These are phyloP conservation scores for Pouteria glomerata DNA, from an alignment of 148 eudicot species.

Conservation along the genomic window DNA sequence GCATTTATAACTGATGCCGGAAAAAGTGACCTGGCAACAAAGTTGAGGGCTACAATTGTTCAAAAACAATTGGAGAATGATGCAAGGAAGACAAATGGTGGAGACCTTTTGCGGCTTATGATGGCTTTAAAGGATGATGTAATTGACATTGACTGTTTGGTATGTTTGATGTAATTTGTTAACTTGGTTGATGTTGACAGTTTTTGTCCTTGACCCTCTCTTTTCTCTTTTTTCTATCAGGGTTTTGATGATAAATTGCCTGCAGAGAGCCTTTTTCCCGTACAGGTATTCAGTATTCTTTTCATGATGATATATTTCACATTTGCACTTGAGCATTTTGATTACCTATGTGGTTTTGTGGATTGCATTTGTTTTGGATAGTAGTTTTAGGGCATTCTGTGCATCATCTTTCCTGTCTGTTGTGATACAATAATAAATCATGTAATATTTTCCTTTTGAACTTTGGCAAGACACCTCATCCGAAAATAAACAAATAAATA, in stretches of 20 bases:
- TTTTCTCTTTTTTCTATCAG: conserved; percentile 27
- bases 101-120: conserved; percentile 75
- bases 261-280: conserved; percentile 78
- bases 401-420: no score
- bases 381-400: no score
- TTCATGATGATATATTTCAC: no score
- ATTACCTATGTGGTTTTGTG: no score
- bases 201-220: not conserved
- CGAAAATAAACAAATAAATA: no score
- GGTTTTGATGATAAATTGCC: conserved; percentile 88
- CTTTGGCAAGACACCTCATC: no score
- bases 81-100: conserved; percentile 65
- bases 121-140: conserved; percentile 82
- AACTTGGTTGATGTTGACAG: conserved; percentile 9
- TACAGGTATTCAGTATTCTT: conserved; percentile 47
- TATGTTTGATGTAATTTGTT: conserved; percentile 28
- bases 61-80: conserved; percentile 82
- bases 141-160: conserved; percentile 84
- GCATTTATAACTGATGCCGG: conserved; percentile 35
- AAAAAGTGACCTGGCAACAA: conserved; percentile 68
- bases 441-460: no score
- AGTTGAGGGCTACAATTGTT: conserved; percentile 87
- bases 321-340: no score
- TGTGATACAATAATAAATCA: no score
- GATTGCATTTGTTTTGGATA: no score